phyloP scores from a whole-genome alignment of 1,139 yeast genomes.

The Candida glucosophila region DNA sequence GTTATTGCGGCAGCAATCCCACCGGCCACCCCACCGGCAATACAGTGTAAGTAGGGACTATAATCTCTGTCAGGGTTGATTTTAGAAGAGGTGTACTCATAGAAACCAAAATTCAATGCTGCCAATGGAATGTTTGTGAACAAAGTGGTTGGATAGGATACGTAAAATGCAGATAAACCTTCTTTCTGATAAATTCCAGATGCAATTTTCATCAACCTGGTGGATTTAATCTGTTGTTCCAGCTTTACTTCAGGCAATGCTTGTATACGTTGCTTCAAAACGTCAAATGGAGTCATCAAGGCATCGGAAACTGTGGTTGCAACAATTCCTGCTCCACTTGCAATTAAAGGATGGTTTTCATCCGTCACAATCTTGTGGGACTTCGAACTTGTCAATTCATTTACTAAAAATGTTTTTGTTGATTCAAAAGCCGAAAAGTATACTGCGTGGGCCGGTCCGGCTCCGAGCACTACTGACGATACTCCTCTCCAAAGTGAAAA shows the following conservation, averaged over 20 bases:
- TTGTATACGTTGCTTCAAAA: slow-evolving; percentile 69
- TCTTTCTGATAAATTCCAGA: slow-evolving; percentile 55
- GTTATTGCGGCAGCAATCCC: slow-evolving; percentile 95
- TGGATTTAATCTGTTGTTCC: slow-evolving; percentile 9
- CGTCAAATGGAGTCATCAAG: slow-evolving; percentile 96
- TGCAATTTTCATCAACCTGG: slow-evolving; percentile 29
- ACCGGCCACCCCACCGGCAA: slow-evolving; percentile 93
- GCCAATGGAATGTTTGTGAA: slow-evolving; percentile 94
- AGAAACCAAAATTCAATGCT: slow-evolving; percentile 87
- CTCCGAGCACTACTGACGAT: slow-evolving; percentile 86
- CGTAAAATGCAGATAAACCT: slow-evolving; percentile 78
- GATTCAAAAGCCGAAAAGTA: slow-evolving; percentile 94
- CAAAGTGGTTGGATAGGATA: slow-evolving; percentile 91
- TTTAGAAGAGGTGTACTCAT: slow-evolving; percentile 71
- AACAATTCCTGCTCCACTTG: slow-evolving; percentile 85
- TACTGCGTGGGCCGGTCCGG: slow-evolving; percentile 99
- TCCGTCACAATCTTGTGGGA: slow-evolving; percentile 41
- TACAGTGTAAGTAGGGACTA: slow-evolving; percentile 88
- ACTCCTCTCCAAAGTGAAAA: slow-evolving; percentile 91
- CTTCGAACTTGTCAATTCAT: slow-evolving; percentile 24
- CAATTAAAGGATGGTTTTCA: slow-evolving; percentile 71
- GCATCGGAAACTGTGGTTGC: slow-evolving; percentile 94
- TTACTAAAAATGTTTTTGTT: slow-evolving; percentile 54
- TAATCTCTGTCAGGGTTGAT: slow-evolving; percentile 73
- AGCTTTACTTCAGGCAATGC: slow-evolving; percentile 11